Evolutionary conservation across 2,329 filamentous ascomycete genomes (phyloP), one percentile per base, ranked within the genome.

Genomic region (Ceratocystiopsis sp.): DNA sequence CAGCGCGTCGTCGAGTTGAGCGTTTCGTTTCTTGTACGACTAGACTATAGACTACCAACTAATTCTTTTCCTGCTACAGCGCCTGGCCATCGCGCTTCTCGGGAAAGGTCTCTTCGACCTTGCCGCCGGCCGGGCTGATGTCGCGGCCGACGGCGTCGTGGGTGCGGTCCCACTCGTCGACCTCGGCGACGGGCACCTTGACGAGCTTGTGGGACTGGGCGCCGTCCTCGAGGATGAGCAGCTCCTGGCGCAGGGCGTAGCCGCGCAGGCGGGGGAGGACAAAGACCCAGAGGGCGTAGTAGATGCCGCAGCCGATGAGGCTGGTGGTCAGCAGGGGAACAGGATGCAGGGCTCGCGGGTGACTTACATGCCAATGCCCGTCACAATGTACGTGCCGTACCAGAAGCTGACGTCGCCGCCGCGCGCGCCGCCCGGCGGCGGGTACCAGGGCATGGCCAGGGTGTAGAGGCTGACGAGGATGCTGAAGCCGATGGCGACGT

Each of bases 391-490:
- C 0, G 78, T 83, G 1, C 67, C 78, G 49, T 84, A 85, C 73
- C 75, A 84, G 57, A 85, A 84, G 42, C 71, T 78, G 2, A 83
- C 78, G 44, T 78, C 72, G 0, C 78, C 79, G 0, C 69, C 73
- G 33, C 69, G 67, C 0, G 61, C 61, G 0, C 79, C 79, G 0
- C 62, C 67, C 1, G 64, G 62, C 0, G 80, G 80, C 2, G 79
- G 80, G 49, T 75, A 79, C 80, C 79, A 84, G 0, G 80, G 79
- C 66, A 81, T 80, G 15, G 76, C 65, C 2, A 84, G 59, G 38
- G 82, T 60, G 46, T 75, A 83, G 0, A 76, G 44, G 42, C 80
- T 71, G 0, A 75, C 59, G 0, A 73, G 54, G 38, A 78, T 67
- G 40, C 68, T 74, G 56, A 84, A 80, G 9, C 69, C 51, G 1